A percentile compares a stretch with the other conserved stretches of the same genome.
Evolutionary conservation across 2,329 filamentous ascomycete genomes (phyloP).

Genomic region (Penicillium hordei): DNA sequence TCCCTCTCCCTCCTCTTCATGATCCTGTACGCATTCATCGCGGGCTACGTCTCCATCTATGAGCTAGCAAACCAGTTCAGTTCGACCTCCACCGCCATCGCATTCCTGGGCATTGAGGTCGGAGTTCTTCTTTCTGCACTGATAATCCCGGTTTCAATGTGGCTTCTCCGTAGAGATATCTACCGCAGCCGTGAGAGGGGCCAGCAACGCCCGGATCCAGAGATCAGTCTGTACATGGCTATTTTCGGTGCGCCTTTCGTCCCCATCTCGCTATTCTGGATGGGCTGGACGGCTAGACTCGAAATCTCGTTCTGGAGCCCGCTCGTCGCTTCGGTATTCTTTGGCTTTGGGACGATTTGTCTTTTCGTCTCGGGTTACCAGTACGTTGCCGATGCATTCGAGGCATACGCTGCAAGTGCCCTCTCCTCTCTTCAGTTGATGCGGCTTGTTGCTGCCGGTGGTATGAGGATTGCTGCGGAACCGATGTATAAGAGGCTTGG

Average conservation of each 20-base stretch:
- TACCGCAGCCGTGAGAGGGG: constrained; percentile 42
- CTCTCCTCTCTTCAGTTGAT: constrained; percentile 44
- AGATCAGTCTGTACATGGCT: constrained; percentile 55
- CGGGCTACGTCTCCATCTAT: constrained; percentile 54
- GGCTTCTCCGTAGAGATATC: constrained; percentile 46
- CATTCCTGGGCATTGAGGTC: constrained; percentile 51
- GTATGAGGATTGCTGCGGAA: constrained; percentile 34
- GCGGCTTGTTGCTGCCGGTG: constrained; percentile 41
- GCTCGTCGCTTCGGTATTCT: constrained; percentile 50
- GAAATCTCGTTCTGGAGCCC: constrained; percentile 52
- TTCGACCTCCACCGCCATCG: constrained; percentile 47
- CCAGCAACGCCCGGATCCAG: constrained; percentile 47
- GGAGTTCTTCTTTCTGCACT: constrained; percentile 40
- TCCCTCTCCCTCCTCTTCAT: constrained; percentile 35
- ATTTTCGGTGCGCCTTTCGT: constrained; percentile 54
- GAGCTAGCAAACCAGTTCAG: constrained; percentile 49
- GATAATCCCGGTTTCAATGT: constrained; percentile 49
- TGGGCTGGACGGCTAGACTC: constrained; percentile 54
- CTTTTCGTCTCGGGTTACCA: constrained; percentile 54
- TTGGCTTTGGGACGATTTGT: constrained; percentile 52
- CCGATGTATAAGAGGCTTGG: constrained; percentile 44
- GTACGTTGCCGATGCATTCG: constrained; percentile 60
- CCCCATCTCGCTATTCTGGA: constrained; percentile 58
- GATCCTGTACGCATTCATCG: constrained; percentile 36
- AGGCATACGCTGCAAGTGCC: constrained; percentile 51